These are phyloP conservation scores for Tuber brumale DNA, from an alignment of 495 filamentous ascomycete species.

Conservation along the genomic window DNA sequence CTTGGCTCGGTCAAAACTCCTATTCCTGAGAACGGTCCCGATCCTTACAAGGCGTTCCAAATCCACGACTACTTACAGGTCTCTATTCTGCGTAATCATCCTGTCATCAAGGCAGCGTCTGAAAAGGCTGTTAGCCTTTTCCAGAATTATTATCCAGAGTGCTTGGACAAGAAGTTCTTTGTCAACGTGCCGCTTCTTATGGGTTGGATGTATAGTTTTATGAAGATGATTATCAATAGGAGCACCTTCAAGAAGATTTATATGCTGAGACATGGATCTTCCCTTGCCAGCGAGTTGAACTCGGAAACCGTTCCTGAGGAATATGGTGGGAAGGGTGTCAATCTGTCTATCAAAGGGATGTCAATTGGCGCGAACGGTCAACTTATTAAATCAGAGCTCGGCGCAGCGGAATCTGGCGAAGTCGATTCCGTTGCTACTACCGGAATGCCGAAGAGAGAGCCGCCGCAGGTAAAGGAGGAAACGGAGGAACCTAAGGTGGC, in stretches of 20 bases:
- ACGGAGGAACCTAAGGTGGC: background rate
- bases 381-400: slow-evolving; percentile 32
- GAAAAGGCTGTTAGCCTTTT: slow-evolving; percentile 74
- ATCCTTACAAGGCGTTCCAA: slow-evolving; percentile 82
- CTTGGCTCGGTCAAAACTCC: slow-evolving; percentile 58
- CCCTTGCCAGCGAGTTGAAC: slow-evolving; percentile 60
- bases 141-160: slow-evolving; percentile 73
- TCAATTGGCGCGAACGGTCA: slow-evolving; percentile 17
- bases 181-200: slow-evolving; percentile 83
- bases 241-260: slow-evolving; percentile 83
- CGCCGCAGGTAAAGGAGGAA: slow-evolving; percentile 23
- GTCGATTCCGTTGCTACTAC: slow-evolving; percentile 20
- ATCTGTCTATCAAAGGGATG: slow-evolving; percentile 6
- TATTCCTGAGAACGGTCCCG: slow-evolving; percentile 61
- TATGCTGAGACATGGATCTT: slow-evolving; percentile 67
- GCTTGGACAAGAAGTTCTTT: slow-evolving; percentile 84
- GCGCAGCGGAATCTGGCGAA: slow-evolving; percentile 41
- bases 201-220: slow-evolving; percentile 73
- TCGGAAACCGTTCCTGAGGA: slow-evolving; percentile 51
- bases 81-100: slow-evolving; percentile 68
- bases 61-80: slow-evolving; percentile 84
- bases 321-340: slow-evolving; percentile 25
- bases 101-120: slow-evolving; percentile 61
- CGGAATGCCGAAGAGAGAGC: slow-evolving; percentile 14
- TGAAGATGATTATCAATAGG: slow-evolving; percentile 70